Conservation (phyloP, 2,329 filamentous ascomycete genomes). For the Stagonosporopsis tanaceti region DNA sequence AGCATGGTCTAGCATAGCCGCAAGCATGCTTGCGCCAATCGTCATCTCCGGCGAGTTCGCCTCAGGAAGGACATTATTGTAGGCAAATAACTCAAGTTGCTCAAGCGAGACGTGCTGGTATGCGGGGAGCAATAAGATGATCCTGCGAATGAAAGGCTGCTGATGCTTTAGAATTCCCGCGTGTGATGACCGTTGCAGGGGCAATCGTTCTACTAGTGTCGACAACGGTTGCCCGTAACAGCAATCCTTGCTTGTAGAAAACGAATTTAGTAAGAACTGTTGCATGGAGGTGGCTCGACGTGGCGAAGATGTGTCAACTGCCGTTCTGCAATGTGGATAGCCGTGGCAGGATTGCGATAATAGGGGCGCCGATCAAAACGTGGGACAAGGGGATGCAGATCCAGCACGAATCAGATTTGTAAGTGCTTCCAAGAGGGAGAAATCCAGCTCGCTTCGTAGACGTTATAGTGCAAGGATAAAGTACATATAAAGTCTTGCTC, state of each 20-base stretch:
- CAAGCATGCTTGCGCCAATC: constrained; percentile 30
- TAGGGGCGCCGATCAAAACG: constrained; percentile 31
- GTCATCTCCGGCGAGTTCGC: constrained; percentile 33
- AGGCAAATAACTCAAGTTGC: neutral
- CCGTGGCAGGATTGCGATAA: constrained; percentile 18
- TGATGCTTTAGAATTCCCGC: constrained; percentile 17
- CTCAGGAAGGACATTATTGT: neutral
- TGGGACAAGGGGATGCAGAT: constrained; percentile 9
- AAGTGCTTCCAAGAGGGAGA: constrained; percentile 15
- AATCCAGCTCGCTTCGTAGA: constrained; percentile 26
- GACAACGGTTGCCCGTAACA: constrained; percentile 15
- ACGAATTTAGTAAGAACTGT: neutral
- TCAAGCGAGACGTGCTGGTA: neutral
- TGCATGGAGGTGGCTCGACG: constrained; percentile 7
- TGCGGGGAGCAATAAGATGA: neutral
- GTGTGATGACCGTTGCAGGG: constrained; percentile 11
- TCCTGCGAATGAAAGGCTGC: constrained; percentile 1
- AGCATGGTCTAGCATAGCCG: neutral
- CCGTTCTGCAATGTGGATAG: constrained; percentile 37
- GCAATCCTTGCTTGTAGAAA: neutral
- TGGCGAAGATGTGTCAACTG: constrained; percentile 32
- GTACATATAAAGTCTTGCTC: constrained; percentile 19
- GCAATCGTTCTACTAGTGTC: constrained; percentile 12
- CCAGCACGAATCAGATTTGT: constrained; percentile 28
- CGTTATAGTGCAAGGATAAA: constrained; percentile 39